Percentiles rank a stretch among this genome's conserved stretches.
These are phyloP conservation scores for Dryas integrifolia DNA, from an alignment of 331 rosid species.

Conservation along the genomic window DNA sequence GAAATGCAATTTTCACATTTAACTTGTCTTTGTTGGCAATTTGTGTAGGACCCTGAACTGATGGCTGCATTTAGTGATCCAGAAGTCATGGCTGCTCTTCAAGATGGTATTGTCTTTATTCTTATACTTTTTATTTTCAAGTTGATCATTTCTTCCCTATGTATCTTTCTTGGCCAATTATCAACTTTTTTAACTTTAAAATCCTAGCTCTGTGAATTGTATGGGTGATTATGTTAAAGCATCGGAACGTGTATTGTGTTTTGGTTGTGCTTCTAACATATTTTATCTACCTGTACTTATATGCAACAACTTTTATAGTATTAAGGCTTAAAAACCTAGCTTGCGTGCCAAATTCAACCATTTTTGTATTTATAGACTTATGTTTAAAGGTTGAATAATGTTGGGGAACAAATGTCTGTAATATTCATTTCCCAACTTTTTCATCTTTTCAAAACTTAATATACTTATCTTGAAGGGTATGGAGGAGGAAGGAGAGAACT, in stretches of 20 bases:
- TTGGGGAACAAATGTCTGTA: too few species aligned
- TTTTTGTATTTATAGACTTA: too few species aligned
- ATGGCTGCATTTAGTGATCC: constrained; percentile 86
- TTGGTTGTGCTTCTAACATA: too few species aligned
- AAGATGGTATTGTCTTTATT: constrained; percentile 58
- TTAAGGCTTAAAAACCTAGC: too few species aligned
- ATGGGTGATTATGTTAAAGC: neutral
- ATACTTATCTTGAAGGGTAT: neutral
- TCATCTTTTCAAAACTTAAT: neutral
- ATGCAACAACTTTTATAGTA: too few species aligned
- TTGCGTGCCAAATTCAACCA: too few species aligned
- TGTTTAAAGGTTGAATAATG: too few species aligned
- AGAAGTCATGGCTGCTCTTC: constrained; percentile 91
- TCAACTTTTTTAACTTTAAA: too few species aligned
- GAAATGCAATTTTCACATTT: constrained; percentile 4
- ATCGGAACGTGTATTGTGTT: too few species aligned
- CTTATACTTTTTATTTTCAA: neutral
- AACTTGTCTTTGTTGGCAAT: constrained; percentile 10
- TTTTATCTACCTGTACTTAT: too few species aligned
- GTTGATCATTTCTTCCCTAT: neutral
- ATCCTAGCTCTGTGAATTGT: neutral
- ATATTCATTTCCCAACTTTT: neutral
- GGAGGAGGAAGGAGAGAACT: neutral
- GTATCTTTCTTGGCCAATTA: too few species aligned
- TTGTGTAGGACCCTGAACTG: constrained; percentile 72